These are phyloP conservation scores for Usnea hakonensis DNA, from an alignment of 495 filamentous ascomycete species.

Conservation along the genomic window DNA sequence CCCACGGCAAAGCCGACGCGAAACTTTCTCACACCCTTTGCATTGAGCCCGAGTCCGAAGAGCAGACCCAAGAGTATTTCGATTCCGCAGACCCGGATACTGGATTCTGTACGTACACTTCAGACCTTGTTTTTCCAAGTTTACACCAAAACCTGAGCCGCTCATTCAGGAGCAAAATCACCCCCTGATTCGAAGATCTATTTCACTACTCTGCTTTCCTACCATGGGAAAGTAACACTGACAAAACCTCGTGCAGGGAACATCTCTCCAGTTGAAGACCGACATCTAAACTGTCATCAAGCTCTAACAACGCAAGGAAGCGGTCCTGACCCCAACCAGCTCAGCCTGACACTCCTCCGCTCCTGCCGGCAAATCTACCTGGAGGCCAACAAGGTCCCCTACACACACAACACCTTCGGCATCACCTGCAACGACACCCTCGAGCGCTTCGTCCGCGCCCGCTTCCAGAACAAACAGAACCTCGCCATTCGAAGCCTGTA, in stretches of 20 bases:
- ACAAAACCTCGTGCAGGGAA: too few relatives aligned
- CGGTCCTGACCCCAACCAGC: neutral
- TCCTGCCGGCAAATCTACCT: constrained; percentile 3
- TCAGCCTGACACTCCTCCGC: neutral
- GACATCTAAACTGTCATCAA: neutral
- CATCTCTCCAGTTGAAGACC: neutral
- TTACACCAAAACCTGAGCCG: too few relatives aligned
- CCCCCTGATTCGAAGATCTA: neutral
- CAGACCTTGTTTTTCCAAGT: too few relatives aligned
- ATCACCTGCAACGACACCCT: neutral
- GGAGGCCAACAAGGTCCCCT: neutral
- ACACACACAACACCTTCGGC: neutral
- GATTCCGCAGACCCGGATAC: neutral
- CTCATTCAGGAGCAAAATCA: neutral
- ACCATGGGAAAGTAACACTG: too few relatives aligned
- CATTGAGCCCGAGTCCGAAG: neutral
- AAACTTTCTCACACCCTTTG: neutral
- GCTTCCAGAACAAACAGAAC: neutral
- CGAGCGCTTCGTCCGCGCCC: neutral
- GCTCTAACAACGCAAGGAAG: neutral
- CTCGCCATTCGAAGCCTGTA: neutral
- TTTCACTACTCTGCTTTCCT: neutral
- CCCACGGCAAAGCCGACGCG: neutral
- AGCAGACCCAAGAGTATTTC: neutral
- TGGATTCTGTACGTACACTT: too few relatives aligned